Conservation (phyloP, 2,329 filamentous ascomycete genomes). For the Didymella exigua region DNA sequence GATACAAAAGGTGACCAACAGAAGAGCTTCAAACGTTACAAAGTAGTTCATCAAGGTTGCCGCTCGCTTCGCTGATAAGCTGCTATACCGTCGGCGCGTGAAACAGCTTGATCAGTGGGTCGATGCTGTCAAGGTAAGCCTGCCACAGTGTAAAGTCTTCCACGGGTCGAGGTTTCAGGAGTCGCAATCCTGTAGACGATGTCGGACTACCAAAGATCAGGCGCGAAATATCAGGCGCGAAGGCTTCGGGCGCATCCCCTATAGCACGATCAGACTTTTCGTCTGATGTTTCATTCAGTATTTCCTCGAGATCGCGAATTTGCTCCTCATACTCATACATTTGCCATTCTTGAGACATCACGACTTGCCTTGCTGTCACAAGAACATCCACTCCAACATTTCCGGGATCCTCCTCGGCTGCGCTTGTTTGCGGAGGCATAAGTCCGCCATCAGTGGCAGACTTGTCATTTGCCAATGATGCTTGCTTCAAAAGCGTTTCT, state of each 20-base stretch:
- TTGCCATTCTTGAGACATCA: slow-evolving; percentile 42
- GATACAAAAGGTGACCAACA: slow-evolving; percentile 43
- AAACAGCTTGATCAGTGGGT: slow-evolving; percentile 73
- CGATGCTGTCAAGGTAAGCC: slow-evolving; percentile 73
- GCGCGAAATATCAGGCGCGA: slow-evolving; percentile 17
- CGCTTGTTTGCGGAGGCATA: neutral
- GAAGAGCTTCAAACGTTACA: slow-evolving; percentile 62
- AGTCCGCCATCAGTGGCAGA: neutral
- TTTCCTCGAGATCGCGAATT: slow-evolving; percentile 38
- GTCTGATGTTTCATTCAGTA: slow-evolving; percentile 40
- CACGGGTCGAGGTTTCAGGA: slow-evolving; percentile 66
- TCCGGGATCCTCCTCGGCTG: neutral
- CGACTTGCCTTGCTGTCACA: slow-evolving; percentile 34
- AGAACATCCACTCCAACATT: slow-evolving; percentile 26
- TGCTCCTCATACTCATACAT: slow-evolving; percentile 39
- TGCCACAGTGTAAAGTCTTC: slow-evolving; percentile 77
- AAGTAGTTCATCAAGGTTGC: slow-evolving; percentile 60
- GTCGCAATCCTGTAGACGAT: slow-evolving; percentile 24
- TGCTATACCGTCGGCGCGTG: slow-evolving; percentile 73
- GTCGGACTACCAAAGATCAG: slow-evolving; percentile 29
- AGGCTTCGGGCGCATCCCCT: neutral
- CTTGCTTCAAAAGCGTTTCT: slow-evolving; percentile 27
- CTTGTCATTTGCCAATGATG: neutral
- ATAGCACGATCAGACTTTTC: slow-evolving; percentile 22
- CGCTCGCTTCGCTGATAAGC: slow-evolving; percentile 67